These are phyloP conservation scores for Nothophytophthora sp. DNA, from an alignment of 352 stramenopile species.

Conservation along the genomic window DNA sequence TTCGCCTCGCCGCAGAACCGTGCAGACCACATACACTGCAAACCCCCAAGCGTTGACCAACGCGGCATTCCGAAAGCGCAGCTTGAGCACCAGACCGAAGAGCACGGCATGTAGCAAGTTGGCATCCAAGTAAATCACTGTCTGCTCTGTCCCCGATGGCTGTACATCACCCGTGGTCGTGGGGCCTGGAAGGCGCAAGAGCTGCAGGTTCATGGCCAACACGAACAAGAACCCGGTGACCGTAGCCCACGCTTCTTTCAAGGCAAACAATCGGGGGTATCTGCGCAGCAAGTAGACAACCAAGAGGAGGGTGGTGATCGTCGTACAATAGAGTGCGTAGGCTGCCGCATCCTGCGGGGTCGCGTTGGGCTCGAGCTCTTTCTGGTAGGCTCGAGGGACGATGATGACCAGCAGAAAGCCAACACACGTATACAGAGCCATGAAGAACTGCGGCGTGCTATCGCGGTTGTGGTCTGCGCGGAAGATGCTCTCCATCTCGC, in stretches of 20 bases:
- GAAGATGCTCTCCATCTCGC: constrained; percentile 62
- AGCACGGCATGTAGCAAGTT: constrained; percentile 60
- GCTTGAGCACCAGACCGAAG: constrained; percentile 53
- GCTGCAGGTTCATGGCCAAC: constrained; percentile 38
- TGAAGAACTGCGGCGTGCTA: constrained; percentile 53
- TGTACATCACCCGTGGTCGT: not conserved
- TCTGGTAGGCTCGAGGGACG: constrained; percentile 42
- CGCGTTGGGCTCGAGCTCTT: constrained; percentile 13
- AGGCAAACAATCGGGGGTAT: constrained; percentile 31
- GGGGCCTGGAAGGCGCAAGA: constrained; percentile 21
- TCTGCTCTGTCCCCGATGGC: constrained; percentile 5
- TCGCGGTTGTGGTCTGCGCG: constrained; percentile 47
- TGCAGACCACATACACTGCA: constrained; percentile 31
- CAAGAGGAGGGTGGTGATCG: constrained; percentile 23
- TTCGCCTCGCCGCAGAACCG: constrained; percentile 10
- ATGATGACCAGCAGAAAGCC: constrained; percentile 38
- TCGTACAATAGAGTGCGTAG: constrained; percentile 39
- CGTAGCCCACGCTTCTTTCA: constrained; percentile 36
- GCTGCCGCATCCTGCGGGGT: constrained; percentile 15
- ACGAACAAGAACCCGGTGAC: constrained; percentile 37
- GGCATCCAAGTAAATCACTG: constrained; percentile 38
- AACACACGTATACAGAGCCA: constrained; percentile 34
- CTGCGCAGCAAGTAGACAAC: constrained; percentile 31
- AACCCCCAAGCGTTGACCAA: constrained; percentile 47
- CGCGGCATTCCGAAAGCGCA: constrained; percentile 59